These are phyloP conservation scores for Boletellus ananiceps DNA, from an alignment of 768 basidiomycete species.

Conservation along the genomic window DNA sequence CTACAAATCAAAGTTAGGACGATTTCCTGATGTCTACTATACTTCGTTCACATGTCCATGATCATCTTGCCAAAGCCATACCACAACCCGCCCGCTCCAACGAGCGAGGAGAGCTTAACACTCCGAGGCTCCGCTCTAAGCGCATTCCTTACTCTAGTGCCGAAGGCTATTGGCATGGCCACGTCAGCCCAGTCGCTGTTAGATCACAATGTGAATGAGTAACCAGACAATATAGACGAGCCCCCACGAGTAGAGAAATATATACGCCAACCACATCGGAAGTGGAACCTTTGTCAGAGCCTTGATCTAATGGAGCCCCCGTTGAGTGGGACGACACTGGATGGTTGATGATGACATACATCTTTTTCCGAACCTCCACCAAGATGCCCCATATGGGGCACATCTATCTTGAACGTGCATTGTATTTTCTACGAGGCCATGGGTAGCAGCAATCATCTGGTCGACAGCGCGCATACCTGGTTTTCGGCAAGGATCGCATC, in stretches of 20 bases:
- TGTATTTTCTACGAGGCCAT: slow-evolving; percentile 67
- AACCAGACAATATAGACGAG: background rate
- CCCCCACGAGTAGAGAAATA: slow-evolving; percentile 71
- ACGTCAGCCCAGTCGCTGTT: slow-evolving; percentile 85
- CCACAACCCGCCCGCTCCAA: slow-evolving; percentile 87
- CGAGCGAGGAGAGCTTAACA: slow-evolving; percentile 76
- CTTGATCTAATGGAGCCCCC: slow-evolving; percentile 54
- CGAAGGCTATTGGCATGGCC: slow-evolving; percentile 76
- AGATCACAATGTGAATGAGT: slow-evolving; percentile 1
- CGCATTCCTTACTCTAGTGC: slow-evolving; percentile 73
- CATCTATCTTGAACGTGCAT: slow-evolving; percentile 85
- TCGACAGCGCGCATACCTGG: slow-evolving; percentile 46
- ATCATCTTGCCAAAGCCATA: slow-evolving; percentile 88
- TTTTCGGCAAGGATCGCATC: slow-evolving; percentile 91
- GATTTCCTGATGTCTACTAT: background rate
- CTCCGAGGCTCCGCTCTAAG: slow-evolving; percentile 85
- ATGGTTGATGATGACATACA: slow-evolving; percentile 40
- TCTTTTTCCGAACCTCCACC: slow-evolving; percentile 83
- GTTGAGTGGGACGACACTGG: slow-evolving; percentile 6
- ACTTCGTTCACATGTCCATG: slow-evolving; percentile 63
- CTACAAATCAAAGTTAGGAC: slow-evolving; percentile 36
- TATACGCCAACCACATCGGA: slow-evolving; percentile 89
- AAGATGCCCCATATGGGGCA: slow-evolving; percentile 84
- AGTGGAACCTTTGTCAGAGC: slow-evolving; percentile 72
- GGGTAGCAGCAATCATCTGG: background rate